Base-by-base conservation (phyloP, 306 rosid genomes). In the Citrullus mucosospermus region DNA sequence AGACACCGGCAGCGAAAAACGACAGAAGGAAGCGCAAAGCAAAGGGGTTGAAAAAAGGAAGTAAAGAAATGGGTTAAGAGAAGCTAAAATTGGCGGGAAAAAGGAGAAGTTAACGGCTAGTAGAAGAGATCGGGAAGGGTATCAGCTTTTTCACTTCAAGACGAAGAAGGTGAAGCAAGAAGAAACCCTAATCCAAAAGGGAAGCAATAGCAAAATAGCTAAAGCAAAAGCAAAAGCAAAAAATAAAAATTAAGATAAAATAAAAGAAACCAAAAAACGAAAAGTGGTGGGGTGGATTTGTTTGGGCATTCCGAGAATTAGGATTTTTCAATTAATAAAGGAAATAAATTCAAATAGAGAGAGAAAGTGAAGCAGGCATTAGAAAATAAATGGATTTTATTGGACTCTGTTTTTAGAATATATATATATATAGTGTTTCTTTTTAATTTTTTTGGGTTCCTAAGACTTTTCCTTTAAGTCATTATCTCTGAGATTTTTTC, bases 171-270 rank as follows among this genome's bases (percentile, higher is more conserved):
- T 51, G 88, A 69, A 76, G 83, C 6, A 77, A 66, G 69, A 79
- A 66, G 78, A 89, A 94, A 89, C 98, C 98, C 97, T 92, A 92
- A 89, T 80, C 84, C 87, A 85, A 81, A 87, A 74, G 80, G 65
- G 77, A 62, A 79, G 86, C 61, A 57, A 38, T 46, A 66, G 43
- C 9, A 17, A 11, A 57, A 44, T 54, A 68, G 69, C 69, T 48
- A 48, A 62, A 79, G 86, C 61, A 57, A 38, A 36, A 67, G 56
- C 10, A 18, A 12, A 36, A 22, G 16, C 5, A 39, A 38, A 0
- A 16, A 6, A 4, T 32, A 17, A 36, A 32, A 55, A n/a, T 36
- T 68, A 12, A 41, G 58, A 41, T 68, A 43, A 44, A 65, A 32
- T 65, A 65, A 65, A 65, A 62, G 69, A 62, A 61, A 61, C 68